Evolutionary conservation across 176 grass and related monocot species (phyloP).

Genomic region (Carex pumila): DNA sequence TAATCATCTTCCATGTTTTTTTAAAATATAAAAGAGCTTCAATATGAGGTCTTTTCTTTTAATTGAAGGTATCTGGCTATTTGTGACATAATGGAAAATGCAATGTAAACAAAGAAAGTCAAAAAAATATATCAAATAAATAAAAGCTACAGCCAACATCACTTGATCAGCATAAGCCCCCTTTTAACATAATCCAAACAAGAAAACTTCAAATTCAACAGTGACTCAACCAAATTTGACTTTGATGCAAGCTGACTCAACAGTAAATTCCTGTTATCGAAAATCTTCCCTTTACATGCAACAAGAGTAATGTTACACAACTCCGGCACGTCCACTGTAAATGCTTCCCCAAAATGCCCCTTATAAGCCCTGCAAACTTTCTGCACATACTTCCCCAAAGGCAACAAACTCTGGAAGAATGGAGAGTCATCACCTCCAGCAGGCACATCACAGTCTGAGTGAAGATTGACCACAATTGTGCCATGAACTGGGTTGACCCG

Average conservation of each 20-base stretch:
- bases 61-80: neutral
- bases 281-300: constrained; percentile 32
- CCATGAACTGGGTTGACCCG: constrained; percentile 68
- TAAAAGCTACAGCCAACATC: constrained; percentile 5
- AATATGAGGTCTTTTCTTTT: neutral
- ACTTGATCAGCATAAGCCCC: constrained; percentile 50
- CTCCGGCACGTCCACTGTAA: constrained; percentile 41
- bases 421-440: neutral
- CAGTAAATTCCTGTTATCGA: constrained; percentile 30
- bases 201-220: constrained; percentile 49
- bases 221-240: constrained; percentile 36
- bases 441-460: constrained; percentile 40
- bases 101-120: neutral
- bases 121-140: neutral
- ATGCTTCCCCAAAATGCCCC: constrained; percentile 63
- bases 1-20: neutral
- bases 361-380: constrained; percentile 63
- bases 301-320: constrained; percentile 86
- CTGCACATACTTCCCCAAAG: constrained; percentile 47
- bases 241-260: constrained; percentile 55
- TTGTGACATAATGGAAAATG: neutral
- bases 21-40: neutral
- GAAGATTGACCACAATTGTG: constrained; percentile 81
- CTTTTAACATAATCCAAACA: constrained; percentile 66
- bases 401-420: constrained; percentile 25